Conservation (phyloP, 2,329 filamentous ascomycete genomes). For the Fusarium buharicum region DNA sequence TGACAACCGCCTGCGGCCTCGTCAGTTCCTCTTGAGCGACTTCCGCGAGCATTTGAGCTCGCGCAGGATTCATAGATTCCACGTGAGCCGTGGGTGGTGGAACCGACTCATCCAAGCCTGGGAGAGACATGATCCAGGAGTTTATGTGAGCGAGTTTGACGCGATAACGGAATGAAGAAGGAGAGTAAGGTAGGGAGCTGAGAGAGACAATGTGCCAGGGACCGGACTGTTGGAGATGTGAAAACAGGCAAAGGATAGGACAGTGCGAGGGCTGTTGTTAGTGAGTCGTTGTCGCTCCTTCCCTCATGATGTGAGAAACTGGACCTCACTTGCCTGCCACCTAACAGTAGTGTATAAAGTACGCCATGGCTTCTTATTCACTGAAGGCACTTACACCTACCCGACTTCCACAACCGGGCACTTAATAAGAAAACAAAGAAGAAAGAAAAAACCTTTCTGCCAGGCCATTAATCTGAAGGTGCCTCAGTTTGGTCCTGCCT, state of each 20-base stretch:
- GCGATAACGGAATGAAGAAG: neutral
- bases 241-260: neutral
- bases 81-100: conserved; percentile 9
- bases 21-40: conserved; percentile 22
- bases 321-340: no score
- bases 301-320: no score
- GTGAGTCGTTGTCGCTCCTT: neutral
- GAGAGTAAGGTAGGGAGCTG: neutral
- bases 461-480: no score
- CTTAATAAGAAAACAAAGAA: no score
- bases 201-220: neutral
- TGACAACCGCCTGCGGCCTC: conserved; percentile 1
- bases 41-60: conserved; percentile 39
- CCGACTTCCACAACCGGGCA: no score
- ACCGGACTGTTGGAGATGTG: neutral
- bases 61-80: conserved; percentile 45
- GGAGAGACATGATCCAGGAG: conserved; percentile 5
- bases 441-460: no score
- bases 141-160: neutral
- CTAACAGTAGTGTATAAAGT: no score
- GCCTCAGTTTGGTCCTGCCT: no score
- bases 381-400: no score
- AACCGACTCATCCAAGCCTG: neutral
- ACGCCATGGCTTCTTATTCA: no score
- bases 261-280: neutral